These are phyloP conservation scores for Rhynchosporium graminicola DNA, from an alignment of 2,329 filamentous ascomycete species.

Conservation along the genomic window DNA sequence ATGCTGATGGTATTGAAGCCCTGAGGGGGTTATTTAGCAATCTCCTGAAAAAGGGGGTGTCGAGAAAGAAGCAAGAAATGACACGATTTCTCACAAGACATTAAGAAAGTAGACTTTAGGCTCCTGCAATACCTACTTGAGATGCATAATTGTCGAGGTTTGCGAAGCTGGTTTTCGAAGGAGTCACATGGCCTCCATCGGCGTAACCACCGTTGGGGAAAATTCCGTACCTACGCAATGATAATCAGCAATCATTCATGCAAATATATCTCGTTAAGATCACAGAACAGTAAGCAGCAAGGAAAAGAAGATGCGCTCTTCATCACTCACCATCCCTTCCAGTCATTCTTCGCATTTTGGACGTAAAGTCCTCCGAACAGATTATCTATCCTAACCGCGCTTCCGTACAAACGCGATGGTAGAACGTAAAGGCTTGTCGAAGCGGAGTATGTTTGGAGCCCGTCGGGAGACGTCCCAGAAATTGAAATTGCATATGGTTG, in stretches of 20 bases:
- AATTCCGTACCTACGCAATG: constrained; percentile 36
- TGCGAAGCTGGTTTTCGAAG: constrained; percentile 37
- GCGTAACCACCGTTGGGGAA: constrained; percentile 51
- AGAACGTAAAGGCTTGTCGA: constrained; percentile 45
- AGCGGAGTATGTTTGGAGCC: constrained; percentile 41
- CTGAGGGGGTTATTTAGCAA: constrained; percentile 13
- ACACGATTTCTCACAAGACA: no score
- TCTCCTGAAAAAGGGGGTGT: no score
- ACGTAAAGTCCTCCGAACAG: constrained; percentile 49
- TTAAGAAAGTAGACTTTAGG: no score
- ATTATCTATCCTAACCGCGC: constrained; percentile 49
- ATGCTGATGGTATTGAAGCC: constrained; percentile 50
- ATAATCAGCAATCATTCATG: no score
- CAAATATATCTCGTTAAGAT: no score
- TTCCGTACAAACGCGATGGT: constrained; percentile 47
- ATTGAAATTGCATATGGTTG: constrained; percentile 44
- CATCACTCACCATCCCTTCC: constrained; percentile 31
- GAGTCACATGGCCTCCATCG: constrained; percentile 34
- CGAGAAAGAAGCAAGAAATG: no score
- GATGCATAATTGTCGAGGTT: constrained; percentile 45
- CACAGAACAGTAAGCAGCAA: no score
- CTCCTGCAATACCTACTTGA: no score
- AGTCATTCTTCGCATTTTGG: constrained; percentile 39
- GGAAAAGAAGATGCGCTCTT: no score
- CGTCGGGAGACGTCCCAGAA: constrained; percentile 38